Evolutionary conservation across 345 rosid species (phyloP), one percentile per base, ranked within the genome.

Genomic region (Diplotaxis tenuifolia): DNA sequence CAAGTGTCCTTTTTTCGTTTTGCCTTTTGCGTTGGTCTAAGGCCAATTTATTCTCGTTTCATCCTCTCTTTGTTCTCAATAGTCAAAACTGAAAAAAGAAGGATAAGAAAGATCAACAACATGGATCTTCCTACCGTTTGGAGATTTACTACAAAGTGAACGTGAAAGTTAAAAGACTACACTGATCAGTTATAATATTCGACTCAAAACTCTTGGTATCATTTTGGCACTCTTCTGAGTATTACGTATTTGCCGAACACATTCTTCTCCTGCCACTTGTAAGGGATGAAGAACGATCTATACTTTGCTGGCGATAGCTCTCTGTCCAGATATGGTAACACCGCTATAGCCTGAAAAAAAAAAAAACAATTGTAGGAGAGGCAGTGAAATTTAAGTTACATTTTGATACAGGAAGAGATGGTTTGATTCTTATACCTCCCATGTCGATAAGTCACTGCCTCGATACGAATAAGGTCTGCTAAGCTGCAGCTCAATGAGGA

Each of bases 231-330:
- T 82, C 88, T 88, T 79, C 78, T 82, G 45, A 84, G 81, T 70
- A 89, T 71, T 73, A 83, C 85, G 85, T 95, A 95, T 87, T 86
- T 77, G 78, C 99, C 98, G 53, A 95, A 92, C 34, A 90, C 96
- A 79, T 95, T 95, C 74, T 81, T 92, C 75, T 80, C 82, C 65
- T 85, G 96, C 98, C 99, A 90, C 65, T 72, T 59, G 79, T 85
- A 80, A 1, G 99, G 99, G 66, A 95, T 90, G 85, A 92, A 95
- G 77, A 95, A 92, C 7, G 98, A 95, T 19, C 97, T 82, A 65
- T 92, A 86, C 67, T 80, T 56, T 20, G 99, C 84, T 27, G 94
- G 98, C 1, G 98, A 95, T 52, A 88, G 87, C 86, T 87, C 92
- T 82, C 98, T 82, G 86, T 95, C 98, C 72, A 95, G 83, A 70